These are phyloP conservation scores for Fulvia fulva DNA, from an alignment of 2,329 filamentous ascomycete genomes.

Conservation along the genomic window DNA sequence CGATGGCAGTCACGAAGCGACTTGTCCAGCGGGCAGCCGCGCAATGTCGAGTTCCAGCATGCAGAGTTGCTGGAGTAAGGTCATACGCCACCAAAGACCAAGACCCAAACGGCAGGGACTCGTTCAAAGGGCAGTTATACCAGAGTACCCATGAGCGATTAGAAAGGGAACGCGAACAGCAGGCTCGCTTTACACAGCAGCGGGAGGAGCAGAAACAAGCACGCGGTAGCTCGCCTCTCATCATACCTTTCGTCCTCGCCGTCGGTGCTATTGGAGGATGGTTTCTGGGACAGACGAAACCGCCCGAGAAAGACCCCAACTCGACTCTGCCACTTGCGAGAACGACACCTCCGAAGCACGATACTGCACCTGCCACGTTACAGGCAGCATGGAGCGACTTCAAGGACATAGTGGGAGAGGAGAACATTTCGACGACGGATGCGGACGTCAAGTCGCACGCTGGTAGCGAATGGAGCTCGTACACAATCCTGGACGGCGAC, in stretches of 20 bases:
- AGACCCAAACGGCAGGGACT: constrained; percentile 32
- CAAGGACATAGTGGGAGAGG: constrained; percentile 57
- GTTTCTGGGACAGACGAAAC: constrained; percentile 51
- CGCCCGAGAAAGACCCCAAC: constrained; percentile 41
- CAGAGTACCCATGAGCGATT: constrained; percentile 58
- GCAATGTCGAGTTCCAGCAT: constrained; percentile 11
- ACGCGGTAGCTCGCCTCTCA: constrained; percentile 26
- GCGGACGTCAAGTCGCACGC: constrained; percentile 55
- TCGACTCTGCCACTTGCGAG: constrained; percentile 56
- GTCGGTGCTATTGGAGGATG: constrained; percentile 53
- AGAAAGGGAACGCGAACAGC: constrained; percentile 55
- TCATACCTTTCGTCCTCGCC: constrained; percentile 42
- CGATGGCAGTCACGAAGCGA: constrained; percentile 28
- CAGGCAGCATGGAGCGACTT: constrained; percentile 64
- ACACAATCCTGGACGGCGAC: constrained; percentile 40
- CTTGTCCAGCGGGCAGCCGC: constrained; percentile 16
- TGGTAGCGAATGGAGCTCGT: constrained; percentile 62
- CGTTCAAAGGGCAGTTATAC: constrained; percentile 60
- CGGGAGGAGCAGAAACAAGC: constrained; percentile 29
- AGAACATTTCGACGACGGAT: constrained; percentile 58
- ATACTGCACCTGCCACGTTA: constrained; percentile 54
- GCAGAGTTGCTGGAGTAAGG: constrained; percentile 22
- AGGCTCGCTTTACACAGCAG: constrained; percentile 46
- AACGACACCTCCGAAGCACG: constrained; percentile 49
- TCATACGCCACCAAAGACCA: constrained; percentile 37